Base-by-base conservation (phyloP, 352 stramenopile genomes). In the Phytophthora hibernalis region DNA sequence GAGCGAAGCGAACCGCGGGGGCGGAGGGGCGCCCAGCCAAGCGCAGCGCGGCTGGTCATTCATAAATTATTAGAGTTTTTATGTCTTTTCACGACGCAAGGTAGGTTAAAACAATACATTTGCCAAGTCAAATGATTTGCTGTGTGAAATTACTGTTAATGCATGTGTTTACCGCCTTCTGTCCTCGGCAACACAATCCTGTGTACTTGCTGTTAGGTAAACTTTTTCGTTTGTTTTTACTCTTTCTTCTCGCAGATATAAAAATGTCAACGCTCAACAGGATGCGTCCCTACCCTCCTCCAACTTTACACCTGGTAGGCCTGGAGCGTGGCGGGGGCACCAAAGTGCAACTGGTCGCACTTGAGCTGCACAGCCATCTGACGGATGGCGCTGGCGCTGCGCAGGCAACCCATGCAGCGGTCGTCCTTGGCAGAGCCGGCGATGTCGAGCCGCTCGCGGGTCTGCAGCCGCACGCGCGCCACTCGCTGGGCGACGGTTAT, bases 291-390 rank as follows among this genome's bases (percentile, higher is more conserved):
- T 1, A 50, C 10, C 21, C 8, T 13, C 21, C 8, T 13, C 21
- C 18, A 44, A 44, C 13, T 20, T 71, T 70, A 80, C 16, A 80
- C 72, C 30, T 80, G 64, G 45, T 77, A 80, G 24, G 72, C 72
- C 20, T 77, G 72, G 16, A 80, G 72, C 38, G 65, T 80, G 2
- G 72, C 61, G 13, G 72, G 68, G 1, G 72, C 68, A 28, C 65
- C 65, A 15, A 70, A 73, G 44, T 77, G 64, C 20, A 72, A 57
- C 38, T 76, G 72, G 57, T 81, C 70, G 42, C 74, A 81, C 59
- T 81, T 74, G 30, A 81, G 66, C 51, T 81, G 74, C 38, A 68
- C 60, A 10, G 66, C 74, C 61, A 79, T 76, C 58, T 81, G 74
- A 11, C 74, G 74, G 30, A 81, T 81, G 42, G 54, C 66, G 28